Evolutionary conservation across 139 green algal species (phyloP).

Genomic region (Micractinium sp.): DNA sequence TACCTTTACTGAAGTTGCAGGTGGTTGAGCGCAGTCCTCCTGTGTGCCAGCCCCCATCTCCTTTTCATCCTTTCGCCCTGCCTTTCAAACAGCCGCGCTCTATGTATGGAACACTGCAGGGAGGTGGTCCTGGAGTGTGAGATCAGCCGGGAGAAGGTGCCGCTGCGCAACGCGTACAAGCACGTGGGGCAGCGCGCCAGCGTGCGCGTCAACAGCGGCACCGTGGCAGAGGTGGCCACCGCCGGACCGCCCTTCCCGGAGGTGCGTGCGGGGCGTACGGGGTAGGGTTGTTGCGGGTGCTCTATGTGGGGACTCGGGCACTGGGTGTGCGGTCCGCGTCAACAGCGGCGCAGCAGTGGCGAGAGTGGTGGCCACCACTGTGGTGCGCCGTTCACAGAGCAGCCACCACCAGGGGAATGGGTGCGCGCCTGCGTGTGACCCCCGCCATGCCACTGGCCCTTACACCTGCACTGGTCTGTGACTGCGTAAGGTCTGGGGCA

Average conservation of each 20-base stretch:
- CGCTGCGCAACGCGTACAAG: conserved; percentile 82
- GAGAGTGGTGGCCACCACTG: too few species aligned
- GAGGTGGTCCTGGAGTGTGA: conserved; percentile 73
- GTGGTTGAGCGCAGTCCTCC: background rate
- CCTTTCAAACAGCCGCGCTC: background rate
- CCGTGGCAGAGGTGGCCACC: conserved; percentile 33
- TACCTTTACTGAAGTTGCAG: background rate
- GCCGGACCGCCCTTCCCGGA: conserved; percentile 56
- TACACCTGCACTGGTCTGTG: background rate
- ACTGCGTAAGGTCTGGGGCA: too few species aligned
- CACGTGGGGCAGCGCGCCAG: conserved; percentile 66
- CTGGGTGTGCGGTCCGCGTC: too few species aligned
- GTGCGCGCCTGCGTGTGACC: background rate
- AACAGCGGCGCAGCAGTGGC: background rate
- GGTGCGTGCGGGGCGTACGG: background rate
- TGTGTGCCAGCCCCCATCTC: background rate
- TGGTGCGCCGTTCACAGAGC: too few species aligned
- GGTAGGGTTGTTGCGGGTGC: too few species aligned
- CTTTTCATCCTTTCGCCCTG: background rate
- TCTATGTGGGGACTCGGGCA: too few species aligned
- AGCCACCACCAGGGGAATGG: too few species aligned
- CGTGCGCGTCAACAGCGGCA: conserved; percentile 71
- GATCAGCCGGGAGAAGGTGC: conserved; percentile 79
- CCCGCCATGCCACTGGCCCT: background rate
- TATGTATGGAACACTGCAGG: too few species aligned